Percentiles rank a stretch among this genome's conserved stretches.
Conservation (phyloP, 495 filamentous ascomycete genomes). For the Neurospora sublineolata region DNA sequence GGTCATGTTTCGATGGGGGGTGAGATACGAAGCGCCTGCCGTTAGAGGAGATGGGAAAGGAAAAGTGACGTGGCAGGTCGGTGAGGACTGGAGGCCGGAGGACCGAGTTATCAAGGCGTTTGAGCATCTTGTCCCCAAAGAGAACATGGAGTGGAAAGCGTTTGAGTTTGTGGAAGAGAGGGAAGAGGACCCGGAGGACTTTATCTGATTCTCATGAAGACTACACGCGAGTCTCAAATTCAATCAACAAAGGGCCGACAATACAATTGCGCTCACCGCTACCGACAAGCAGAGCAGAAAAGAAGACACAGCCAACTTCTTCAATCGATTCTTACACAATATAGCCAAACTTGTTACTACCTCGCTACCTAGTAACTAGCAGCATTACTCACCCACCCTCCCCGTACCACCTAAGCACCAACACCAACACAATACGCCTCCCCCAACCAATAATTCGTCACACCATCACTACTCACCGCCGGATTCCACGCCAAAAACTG, state of each 20-base stretch:
- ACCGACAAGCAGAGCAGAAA: neutral
- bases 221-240: neutral
- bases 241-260: neutral
- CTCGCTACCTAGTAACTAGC: no score
- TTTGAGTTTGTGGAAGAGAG: neutral
- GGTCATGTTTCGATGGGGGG: slow-evolving; percentile 7
- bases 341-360: no score
- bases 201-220: neutral
- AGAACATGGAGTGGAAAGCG: slow-evolving; percentile 1
- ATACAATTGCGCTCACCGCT: neutral
- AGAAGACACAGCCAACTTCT: neutral
- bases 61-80: slow-evolving; percentile 11
- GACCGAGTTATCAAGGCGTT: slow-evolving; percentile 4
- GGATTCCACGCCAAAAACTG: slow-evolving; percentile 13
- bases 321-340: neutral
- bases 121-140: slow-evolving; percentile 5
- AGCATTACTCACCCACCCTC: no score
- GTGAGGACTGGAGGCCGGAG: slow-evolving; percentile 7
- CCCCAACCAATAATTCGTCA: slow-evolving; percentile 8
- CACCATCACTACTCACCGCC: slow-evolving; percentile 4
- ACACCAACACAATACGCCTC: slow-evolving; percentile 15
- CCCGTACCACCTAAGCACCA: no score
- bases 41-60: slow-evolving; percentile 2
- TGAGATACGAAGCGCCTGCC: slow-evolving; percentile 5
- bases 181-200: neutral